phyloP scores from a whole-genome alignment of 768 basidiomycete species.

The Termitomyces bulborhizus region DNA sequence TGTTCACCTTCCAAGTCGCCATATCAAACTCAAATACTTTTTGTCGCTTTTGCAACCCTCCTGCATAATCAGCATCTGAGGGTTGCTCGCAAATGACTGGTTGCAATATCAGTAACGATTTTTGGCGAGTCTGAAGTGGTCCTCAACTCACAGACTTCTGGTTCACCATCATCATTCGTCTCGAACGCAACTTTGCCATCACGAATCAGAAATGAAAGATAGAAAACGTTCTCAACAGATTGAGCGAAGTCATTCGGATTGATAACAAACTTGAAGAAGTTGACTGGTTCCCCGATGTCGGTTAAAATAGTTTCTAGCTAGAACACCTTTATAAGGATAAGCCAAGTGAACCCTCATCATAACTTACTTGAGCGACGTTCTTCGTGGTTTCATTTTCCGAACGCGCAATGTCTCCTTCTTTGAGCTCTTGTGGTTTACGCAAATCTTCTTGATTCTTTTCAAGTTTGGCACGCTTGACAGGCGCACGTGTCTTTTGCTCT shows the following conservation, averaged over 20 bases:
- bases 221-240: constrained; percentile 95
- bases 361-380: constrained; percentile 67
- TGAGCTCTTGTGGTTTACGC: constrained; percentile 72
- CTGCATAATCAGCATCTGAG: constrained; percentile 52
- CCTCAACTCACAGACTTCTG: constrained; percentile 58
- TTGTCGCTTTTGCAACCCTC: constrained; percentile 70
- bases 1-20: constrained; percentile 76
- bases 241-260: constrained; percentile 91
- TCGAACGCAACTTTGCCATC: constrained; percentile 79
- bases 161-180: constrained; percentile 59
- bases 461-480: constrained; percentile 54
- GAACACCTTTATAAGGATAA: background rate
- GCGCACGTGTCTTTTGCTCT: constrained; percentile 72
- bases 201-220: constrained; percentile 87
- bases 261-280: constrained; percentile 82
- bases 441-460: constrained; percentile 69
- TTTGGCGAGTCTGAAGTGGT: background rate
- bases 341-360: background rate
- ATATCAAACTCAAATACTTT: constrained; percentile 90
- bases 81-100: constrained; percentile 63
- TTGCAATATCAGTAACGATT: background rate
- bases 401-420: constrained; percentile 75
- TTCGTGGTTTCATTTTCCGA: constrained; percentile 88
- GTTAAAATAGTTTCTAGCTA: constrained; percentile 61
- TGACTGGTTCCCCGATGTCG: constrained; percentile 44